Evolutionary conservation across 2,329 filamentous ascomycete genomes (phyloP).

Genomic region (Hypoxylon sp.): DNA sequence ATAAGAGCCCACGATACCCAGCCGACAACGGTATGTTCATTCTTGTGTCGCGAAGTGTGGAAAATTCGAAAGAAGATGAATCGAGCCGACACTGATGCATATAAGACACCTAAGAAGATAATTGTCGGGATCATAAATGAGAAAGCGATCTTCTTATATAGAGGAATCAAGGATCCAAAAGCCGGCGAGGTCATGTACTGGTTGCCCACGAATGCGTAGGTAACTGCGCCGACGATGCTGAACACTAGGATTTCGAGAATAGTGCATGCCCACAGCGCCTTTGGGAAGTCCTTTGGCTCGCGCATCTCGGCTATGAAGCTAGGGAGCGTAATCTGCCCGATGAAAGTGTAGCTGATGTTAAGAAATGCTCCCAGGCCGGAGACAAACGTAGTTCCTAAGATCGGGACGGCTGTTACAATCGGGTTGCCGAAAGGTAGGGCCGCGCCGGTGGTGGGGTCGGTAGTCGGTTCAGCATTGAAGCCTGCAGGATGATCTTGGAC

Average conservation of each 20-base stretch:
- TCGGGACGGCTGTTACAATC: slow-evolving; percentile 76
- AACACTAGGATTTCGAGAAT: slow-evolving; percentile 91
- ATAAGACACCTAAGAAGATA: slow-evolving; percentile 91
- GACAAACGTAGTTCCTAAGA: slow-evolving; percentile 82
- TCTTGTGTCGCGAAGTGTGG: slow-evolving; percentile 82
- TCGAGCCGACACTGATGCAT: slow-evolving; percentile 89
- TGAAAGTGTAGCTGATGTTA: slow-evolving; percentile 97
- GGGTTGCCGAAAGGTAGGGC: slow-evolving; percentile 69
- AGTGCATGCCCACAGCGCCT: slow-evolving; percentile 91
- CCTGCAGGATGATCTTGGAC: slow-evolving; percentile 80
- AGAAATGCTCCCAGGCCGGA: slow-evolving; percentile 88
- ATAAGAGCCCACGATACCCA: slow-evolving; percentile 86
- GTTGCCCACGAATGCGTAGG: slow-evolving; percentile 90
- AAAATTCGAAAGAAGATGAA: slow-evolving; percentile 95
- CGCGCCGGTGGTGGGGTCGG: slow-evolving; percentile 51
- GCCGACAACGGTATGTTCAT: slow-evolving; percentile 82
- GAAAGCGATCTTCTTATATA: slow-evolving; percentile 90
- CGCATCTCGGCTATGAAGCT: slow-evolving; percentile 97
- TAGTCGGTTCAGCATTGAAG: slow-evolving; percentile 67
- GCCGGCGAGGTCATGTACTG: slow-evolving; percentile 91
- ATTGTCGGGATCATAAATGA: slow-evolving; percentile 97
- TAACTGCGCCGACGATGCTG: slow-evolving; percentile 82
- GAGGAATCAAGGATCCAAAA: slow-evolving; percentile 84
- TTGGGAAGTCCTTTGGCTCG: slow-evolving; percentile 85
- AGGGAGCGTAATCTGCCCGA: slow-evolving; percentile 93